Conservation (phyloP, 78 protist species). For the Dictyostelium capitatum region DNA sequence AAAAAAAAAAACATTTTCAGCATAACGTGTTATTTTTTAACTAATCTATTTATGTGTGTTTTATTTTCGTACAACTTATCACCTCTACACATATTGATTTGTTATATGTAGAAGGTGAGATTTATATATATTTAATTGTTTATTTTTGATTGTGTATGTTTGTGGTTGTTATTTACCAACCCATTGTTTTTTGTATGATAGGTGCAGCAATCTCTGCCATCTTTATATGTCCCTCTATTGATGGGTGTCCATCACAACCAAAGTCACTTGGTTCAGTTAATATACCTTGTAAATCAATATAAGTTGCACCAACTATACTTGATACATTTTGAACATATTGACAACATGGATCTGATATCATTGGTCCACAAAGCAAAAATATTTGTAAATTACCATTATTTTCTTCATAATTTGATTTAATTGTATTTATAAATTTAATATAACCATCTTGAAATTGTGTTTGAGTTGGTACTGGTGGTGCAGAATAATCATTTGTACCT, state of each 20-base stretch:
- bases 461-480: constrained; percentile 50
- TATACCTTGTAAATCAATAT: constrained; percentile 26
- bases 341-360: constrained; percentile 72
- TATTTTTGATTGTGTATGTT: neutral
- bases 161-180: constrained; percentile 38
- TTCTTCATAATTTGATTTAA: neutral
- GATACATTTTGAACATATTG: constrained; percentile 52
- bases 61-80: too few relatives aligned
- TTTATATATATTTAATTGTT: neutral
- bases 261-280: constrained; percentile 4
- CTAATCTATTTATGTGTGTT: too few relatives aligned
- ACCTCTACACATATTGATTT: too few relatives aligned
- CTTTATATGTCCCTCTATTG: neutral
- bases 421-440: constrained; percentile 2
- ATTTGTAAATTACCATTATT: neutral
- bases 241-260: constrained; percentile 77
- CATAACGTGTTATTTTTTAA: too few relatives aligned
- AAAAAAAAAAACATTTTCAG: too few relatives aligned
- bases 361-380: constrained; percentile 62
- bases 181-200: constrained; percentile 1
- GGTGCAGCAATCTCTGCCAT: constrained; percentile 26
- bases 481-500: constrained; percentile 59
- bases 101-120: too few relatives aligned
- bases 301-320: neutral
- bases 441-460: constrained; percentile 27